These are phyloP conservation scores for Astrothelium macrocarpum DNA, from an alignment of 495 filamentous ascomycete genomes.

Conservation along the genomic window DNA sequence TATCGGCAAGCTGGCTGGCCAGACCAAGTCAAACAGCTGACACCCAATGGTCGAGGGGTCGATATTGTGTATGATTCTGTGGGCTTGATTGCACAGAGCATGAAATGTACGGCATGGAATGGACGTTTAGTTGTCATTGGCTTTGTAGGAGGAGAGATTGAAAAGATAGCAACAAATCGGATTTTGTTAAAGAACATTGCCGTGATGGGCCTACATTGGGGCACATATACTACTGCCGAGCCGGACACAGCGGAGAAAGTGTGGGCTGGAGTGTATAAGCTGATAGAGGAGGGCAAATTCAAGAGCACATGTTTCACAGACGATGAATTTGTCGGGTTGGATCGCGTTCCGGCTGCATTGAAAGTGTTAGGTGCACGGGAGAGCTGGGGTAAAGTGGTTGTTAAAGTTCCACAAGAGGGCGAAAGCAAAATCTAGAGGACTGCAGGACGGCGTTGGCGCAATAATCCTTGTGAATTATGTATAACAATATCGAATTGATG, in stretches of 20 bases:
- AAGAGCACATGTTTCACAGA: slow-evolving; percentile 73
- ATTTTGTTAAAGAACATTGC: slow-evolving; percentile 90
- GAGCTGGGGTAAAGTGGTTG: slow-evolving; percentile 95
- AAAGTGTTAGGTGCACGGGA: slow-evolving; percentile 65
- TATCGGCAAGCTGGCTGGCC: slow-evolving; percentile 67
- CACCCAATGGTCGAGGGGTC: slow-evolving; percentile 60
- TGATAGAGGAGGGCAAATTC: slow-evolving; percentile 73
- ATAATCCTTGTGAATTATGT: too few relatives aligned
- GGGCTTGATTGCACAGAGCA: slow-evolving; percentile 69
- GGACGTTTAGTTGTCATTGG: slow-evolving; percentile 79
- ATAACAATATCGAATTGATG: too few relatives aligned
- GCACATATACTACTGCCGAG: slow-evolving; percentile 67
- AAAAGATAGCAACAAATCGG: slow-evolving; percentile 86
- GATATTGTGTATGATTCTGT: slow-evolving; percentile 90
- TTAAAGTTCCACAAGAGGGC: slow-evolving; percentile 66
- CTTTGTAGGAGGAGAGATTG: slow-evolving; percentile 80
- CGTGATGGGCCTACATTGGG: slow-evolving; percentile 87
- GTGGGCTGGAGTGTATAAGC: slow-evolving; percentile 70
- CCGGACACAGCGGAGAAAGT: slow-evolving; percentile 58
- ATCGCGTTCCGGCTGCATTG: slow-evolving; percentile 67
- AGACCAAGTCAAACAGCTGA: slow-evolving; percentile 64
- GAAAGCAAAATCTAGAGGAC: slow-evolving; percentile 42
- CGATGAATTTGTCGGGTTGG: slow-evolving; percentile 70
- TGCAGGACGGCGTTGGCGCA: too few relatives aligned
- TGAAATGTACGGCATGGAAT: slow-evolving; percentile 89